Base-by-base conservation (phyloP, 1,284 basidiomycete genomes). In the Puccinia hordei region DNA sequence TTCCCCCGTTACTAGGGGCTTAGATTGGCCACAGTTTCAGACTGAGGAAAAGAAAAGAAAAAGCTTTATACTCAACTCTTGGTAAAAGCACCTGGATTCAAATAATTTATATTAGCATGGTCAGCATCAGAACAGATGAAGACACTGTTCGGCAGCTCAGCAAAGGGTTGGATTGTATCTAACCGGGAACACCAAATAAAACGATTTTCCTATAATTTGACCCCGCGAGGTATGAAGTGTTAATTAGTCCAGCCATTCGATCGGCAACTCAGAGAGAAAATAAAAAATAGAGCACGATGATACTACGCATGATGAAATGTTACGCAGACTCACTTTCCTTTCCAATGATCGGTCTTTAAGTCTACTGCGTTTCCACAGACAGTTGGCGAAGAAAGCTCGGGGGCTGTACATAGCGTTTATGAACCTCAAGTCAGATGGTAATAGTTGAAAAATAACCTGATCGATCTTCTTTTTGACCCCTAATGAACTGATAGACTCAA, bases 131-230 rank as follows among this genome's bases (percentile, higher is more conserved):
- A 12, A 66, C 6, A 12, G 38, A 17, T 44, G 3, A 63, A 53
- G 27, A 44, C 15, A 59, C 27, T 33, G 24, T 27, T 30, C 30
- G 5, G 33, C 8, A 41, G 33, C 19, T n/a, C 10, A 19, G 8
- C 10, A n/a, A 51, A 51, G 46, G 41, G 19, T 44, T 27, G 33
- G 22, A 38, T 0, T n/a, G 35, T 33, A n/a, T 30, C 53, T 57
- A 24, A 78, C 76, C 76, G 35, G 76, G 76, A 57, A 78, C 51
- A 46, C 76, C 76, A 69, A 78, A 55, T 10, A 78, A 44, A 65
- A 78, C 66, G 33, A 78, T 65, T 78, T 78, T 78, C 53, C 76
- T 78, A 41, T 1, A 51, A 57, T n/a, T 17, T 38, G 27, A 57
- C 12, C 19, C 61, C n/a, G 17, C 33, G 33, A 27, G 63, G 15